A percentile compares a stretch with the other conserved stretches of the same genome.
phyloP scores from a whole-genome alignment of 2,329 filamentous ascomycete genomes.

The Clonostachys solani region DNA sequence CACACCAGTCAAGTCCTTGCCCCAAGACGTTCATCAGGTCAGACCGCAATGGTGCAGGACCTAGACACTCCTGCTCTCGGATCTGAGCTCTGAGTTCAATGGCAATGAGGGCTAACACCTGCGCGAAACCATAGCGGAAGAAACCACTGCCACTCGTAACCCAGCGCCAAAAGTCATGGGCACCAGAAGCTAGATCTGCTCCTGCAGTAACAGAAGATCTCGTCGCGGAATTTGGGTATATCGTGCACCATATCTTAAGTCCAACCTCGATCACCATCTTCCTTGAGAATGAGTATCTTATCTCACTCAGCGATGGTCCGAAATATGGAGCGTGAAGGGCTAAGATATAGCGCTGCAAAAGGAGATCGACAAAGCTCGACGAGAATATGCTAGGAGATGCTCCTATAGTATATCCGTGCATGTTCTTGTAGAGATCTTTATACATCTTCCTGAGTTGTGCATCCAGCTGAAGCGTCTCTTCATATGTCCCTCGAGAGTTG shows the following conservation, averaged over 20 bases:
- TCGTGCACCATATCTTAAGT: constrained; percentile 38
- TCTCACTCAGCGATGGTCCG: constrained; percentile 27
- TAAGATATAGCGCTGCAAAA: constrained; percentile 50
- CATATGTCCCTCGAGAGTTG: constrained; percentile 27
- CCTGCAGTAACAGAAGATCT: constrained; percentile 6
- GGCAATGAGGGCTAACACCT: constrained; percentile 28
- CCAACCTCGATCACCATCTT: constrained; percentile 42
- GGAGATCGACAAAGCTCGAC: constrained; percentile 40
- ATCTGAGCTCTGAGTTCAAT: constrained; percentile 34
- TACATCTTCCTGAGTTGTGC: constrained; percentile 33
- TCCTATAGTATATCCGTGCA: constrained; percentile 17
- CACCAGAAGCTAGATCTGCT: constrained; percentile 3
- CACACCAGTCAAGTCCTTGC: constrained; percentile 31
- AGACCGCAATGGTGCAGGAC: constrained; percentile 22
- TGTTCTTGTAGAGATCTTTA: constrained; percentile 26
- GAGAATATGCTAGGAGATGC: constrained; percentile 27
- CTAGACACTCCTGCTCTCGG: constrained; percentile 32
- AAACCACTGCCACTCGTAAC: constrained; percentile 31
- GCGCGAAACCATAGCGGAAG: constrained; percentile 25
- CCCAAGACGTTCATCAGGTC: constrained; percentile 37
- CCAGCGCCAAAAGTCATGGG: constrained; percentile 25
- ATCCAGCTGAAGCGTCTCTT: constrained; percentile 38
- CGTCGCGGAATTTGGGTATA: constrained; percentile 16
- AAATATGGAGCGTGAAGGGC: constrained; percentile 52
- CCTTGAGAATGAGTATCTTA: constrained; percentile 44